phyloP scores from a whole-genome alignment of 164 flowering plant species.

The Aristolochia fimbriata region DNA sequence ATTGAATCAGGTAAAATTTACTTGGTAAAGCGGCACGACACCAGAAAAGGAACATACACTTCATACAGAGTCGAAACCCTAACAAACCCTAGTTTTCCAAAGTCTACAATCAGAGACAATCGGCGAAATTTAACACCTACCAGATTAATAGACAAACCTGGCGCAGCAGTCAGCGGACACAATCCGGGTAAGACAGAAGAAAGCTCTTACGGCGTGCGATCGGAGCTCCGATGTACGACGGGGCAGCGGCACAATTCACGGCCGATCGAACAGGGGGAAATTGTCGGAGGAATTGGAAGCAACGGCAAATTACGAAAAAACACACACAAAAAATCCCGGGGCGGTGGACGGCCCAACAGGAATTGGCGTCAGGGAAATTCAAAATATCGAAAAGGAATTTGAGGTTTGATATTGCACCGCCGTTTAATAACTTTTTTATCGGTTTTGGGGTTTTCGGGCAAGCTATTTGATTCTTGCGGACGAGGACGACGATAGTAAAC shows the following conservation, averaged over 20 bases:
- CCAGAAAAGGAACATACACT: no score
- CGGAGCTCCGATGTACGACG: not conserved
- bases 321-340: not conserved
- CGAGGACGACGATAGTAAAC: constrained; percentile 9
- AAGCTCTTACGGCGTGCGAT: not conserved
- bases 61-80: not conserved
- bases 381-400: not conserved
- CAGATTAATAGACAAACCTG: not conserved
- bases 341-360: no score
- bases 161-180: no score
- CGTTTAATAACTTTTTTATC: constrained; percentile 3
- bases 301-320: not conserved
- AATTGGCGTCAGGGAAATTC: no score
- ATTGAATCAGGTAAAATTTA: not conserved
- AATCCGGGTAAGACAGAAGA: not conserved
- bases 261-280: not conserved
- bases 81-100: constrained; percentile 5
- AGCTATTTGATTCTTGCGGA: not conserved
- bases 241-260: not conserved
- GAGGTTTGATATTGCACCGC: not conserved
- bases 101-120: not conserved
- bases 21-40: not conserved
- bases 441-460: constrained; percentile 6
- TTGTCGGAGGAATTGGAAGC: not conserved
- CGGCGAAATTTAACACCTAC: not conserved